These are phyloP conservation scores for Karstenula rhodostoma DNA, from an alignment of 2,329 filamentous ascomycete genomes.

Conservation along the genomic window DNA sequence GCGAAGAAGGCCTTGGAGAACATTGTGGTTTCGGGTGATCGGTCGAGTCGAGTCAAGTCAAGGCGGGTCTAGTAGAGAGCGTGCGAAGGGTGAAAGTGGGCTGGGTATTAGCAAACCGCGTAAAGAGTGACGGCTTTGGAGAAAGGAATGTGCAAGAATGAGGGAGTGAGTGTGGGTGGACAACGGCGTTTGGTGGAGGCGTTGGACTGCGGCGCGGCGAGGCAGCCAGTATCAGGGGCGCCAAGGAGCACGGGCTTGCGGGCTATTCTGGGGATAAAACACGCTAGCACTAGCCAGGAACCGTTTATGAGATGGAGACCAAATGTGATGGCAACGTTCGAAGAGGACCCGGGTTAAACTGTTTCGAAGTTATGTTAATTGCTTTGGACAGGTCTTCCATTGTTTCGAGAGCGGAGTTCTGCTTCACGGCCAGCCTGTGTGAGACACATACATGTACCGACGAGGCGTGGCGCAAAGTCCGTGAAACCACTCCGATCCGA, in stretches of 20 bases:
- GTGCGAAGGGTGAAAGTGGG: conserved; percentile 2
- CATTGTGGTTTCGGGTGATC: conserved; percentile 22
- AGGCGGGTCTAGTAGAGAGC: conserved; percentile 15
- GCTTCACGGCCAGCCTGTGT: neutral
- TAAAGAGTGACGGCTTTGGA: conserved; percentile 24
- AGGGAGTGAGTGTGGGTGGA: conserved; percentile 3
- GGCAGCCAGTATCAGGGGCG: conserved; percentile 11
- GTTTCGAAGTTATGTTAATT: no score
- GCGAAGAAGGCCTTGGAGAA: conserved; percentile 39
- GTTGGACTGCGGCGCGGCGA: neutral
- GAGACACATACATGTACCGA: neutral
- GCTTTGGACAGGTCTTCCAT: neutral
- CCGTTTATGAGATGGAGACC: neutral
- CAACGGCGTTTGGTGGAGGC: conserved; percentile 2
- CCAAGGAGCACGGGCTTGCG: neutral
- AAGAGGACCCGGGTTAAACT: no score
- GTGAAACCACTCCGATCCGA: conserved; percentile 11
- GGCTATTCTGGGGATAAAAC: conserved; percentile 13
- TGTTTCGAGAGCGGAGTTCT: neutral
- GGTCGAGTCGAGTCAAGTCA: conserved; percentile 13
- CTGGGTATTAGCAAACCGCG: conserved; percentile 18
- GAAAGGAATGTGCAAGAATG: conserved; percentile 13
- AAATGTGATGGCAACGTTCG: neutral
- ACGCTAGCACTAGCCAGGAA: conserved; percentile 15
- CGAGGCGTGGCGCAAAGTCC: conserved; percentile 6